These are phyloP conservation scores for Vararia minispora DNA, from an alignment of 768 basidiomycete genomes.

Conservation along the genomic window DNA sequence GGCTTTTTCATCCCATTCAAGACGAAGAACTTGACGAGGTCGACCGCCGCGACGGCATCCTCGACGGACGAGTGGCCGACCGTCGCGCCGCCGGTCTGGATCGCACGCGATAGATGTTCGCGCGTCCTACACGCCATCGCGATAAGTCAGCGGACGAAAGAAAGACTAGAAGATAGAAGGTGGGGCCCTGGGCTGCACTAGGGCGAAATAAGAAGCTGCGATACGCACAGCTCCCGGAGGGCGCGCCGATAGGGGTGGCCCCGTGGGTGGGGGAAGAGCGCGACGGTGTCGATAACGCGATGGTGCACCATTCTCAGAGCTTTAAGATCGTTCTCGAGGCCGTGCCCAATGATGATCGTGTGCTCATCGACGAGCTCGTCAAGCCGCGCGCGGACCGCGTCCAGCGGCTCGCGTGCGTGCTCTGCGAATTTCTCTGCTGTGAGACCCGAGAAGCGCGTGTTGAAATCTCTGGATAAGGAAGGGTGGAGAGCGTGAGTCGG, in stretches of 20 bases:
- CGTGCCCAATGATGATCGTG: slow-evolving; percentile 86
- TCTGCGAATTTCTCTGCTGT: slow-evolving; percentile 41
- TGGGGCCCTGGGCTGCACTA: no score
- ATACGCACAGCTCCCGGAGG: slow-evolving; percentile 69
- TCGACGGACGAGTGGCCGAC: slow-evolving; percentile 85
- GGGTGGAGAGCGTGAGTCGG: slow-evolving; percentile 1
- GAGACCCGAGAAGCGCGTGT: slow-evolving; percentile 85
- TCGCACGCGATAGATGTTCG: slow-evolving; percentile 69
- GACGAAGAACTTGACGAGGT: slow-evolving; percentile 78
- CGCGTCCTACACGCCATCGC: slow-evolving; percentile 43
- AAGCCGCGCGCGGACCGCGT: slow-evolving; percentile 54
- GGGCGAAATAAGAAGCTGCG: no score
- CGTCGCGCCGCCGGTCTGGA: slow-evolving; percentile 68
- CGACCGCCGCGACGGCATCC: slow-evolving; percentile 81
- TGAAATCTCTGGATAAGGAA: slow-evolving; percentile 57
- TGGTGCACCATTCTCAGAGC: slow-evolving; percentile 82
- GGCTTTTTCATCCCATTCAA: slow-evolving; percentile 40
- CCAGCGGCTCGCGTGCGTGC: slow-evolving; percentile 54
- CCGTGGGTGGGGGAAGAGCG: slow-evolving; percentile 76
- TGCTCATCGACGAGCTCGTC: slow-evolving; percentile 61
- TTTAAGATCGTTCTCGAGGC: slow-evolving; percentile 89
- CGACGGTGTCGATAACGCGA: slow-evolving; percentile 76
- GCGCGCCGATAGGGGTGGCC: slow-evolving; percentile 72
- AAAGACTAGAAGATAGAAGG: background rate
- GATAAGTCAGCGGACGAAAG: slow-evolving; percentile 4